Evolutionary conservation across 768 basidiomycete species (phyloP), one percentile per base, ranked within the genome.

Genomic region (Serendipita sp.): DNA sequence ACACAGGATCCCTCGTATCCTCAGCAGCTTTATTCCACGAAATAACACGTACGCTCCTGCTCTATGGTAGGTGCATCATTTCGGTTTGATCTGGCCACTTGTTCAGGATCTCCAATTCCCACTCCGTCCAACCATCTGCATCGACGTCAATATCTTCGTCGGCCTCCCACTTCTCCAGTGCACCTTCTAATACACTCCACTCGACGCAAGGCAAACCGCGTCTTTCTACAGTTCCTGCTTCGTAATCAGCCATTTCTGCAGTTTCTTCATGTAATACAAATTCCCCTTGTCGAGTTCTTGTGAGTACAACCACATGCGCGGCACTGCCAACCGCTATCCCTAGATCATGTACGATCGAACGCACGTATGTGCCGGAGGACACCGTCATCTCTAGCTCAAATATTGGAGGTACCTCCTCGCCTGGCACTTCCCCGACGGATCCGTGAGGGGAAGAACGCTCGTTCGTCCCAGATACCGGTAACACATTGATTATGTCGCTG

Each of bases 291-390:
- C 89, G 81, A n/a, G 86, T 85, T 41, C 96, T 83, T 13, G 84
- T 88, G 66, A 98, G 80, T 5, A 86, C 90, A 48, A 95, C 93
- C 45, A 99, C 93, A 73, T 96, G 92, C 0, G 92, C 96, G 3
- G 90, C 90, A 30, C 88, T 90, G 1, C 86, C 90, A 18, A 99
- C 72, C 1, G 85, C 81, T 67, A 83, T 84, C 15, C 88, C 92
- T 5, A 99, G 79, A 73, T 99, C 96, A 72, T 98, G 92, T 47
- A 94, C 87, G 68, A 99, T 87, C 0, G 89, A 93, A 60, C 96
- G 86, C 64, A 99, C 94, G 70, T 99, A 99, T 13, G 96, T 98
- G 45, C 96, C 96, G 32, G 90, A 89, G 7, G 93, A 94, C 3
- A 98, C 96, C 67, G 80, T 87, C 93, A 99, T 95, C 64, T 81